phyloP scores from a whole-genome alignment of 179 eudicot species.

The Nepenthes alata region DNA sequence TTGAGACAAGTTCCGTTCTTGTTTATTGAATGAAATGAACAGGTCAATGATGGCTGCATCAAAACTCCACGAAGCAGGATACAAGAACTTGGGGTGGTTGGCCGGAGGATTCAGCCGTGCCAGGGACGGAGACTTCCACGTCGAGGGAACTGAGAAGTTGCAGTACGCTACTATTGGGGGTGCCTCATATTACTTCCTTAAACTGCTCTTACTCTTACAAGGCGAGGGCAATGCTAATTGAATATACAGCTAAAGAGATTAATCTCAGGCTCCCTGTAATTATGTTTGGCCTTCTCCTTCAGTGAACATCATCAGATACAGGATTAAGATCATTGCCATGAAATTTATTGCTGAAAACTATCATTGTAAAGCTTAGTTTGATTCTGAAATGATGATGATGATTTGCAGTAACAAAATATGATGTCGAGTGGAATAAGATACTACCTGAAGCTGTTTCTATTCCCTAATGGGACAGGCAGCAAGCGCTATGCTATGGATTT shows the following conservation, averaged over 20 bases:
- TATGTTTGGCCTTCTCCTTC: too few species aligned
- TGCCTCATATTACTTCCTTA: conserved; percentile 61
- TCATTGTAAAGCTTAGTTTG: too few species aligned
- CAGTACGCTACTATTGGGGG: conserved; percentile 88
- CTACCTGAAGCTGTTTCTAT: too few species aligned
- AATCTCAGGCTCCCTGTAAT: too few species aligned
- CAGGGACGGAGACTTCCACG: conserved; percentile 51
- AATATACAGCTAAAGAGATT: too few species aligned
- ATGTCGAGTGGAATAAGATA: too few species aligned
- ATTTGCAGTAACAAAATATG: too few species aligned
- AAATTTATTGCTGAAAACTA: too few species aligned
- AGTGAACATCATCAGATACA: too few species aligned
- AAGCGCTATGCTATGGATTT: neutral
- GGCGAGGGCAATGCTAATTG: conserved; percentile 17
- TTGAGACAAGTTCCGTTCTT: neutral
- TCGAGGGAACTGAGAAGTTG: conserved; percentile 72
- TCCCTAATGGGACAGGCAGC: neutral
- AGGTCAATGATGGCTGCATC: conserved; percentile 69
- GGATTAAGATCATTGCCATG: too few species aligned
- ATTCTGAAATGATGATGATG: too few species aligned
- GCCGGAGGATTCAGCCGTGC: conserved; percentile 69
- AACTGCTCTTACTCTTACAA: conserved; percentile 48
- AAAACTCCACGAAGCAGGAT: conserved; percentile 63
- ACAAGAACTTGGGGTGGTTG: conserved; percentile 71
- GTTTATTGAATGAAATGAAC: neutral